phyloP scores from a whole-genome alignment of 2,329 filamentous ascomycete species.

The Uncinocarpus reesii region DNA sequence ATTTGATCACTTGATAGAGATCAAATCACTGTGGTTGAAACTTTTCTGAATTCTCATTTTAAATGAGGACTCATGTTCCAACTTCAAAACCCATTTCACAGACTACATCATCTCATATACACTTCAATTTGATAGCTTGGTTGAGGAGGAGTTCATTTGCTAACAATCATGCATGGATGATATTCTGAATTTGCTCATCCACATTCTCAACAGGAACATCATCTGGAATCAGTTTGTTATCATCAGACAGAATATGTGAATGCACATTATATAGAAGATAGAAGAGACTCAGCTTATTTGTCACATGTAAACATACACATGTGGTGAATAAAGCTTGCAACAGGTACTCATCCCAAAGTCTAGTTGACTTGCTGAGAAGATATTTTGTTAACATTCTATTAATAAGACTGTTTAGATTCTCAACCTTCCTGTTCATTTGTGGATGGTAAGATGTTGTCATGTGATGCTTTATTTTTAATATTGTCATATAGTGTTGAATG shows the following conservation, averaged over 20 bases:
- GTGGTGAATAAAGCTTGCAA: background rate
- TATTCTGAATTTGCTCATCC: background rate
- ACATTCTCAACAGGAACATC: background rate
- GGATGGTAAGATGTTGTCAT: slow-evolving; percentile 4
- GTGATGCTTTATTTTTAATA: background rate
- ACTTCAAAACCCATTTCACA: background rate
- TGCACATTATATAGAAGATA: background rate
- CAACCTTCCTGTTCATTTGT: slow-evolving; percentile 5
- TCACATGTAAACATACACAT: background rate
- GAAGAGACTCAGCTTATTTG: background rate
- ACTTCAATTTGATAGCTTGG: background rate
- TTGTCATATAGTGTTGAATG: slow-evolving; percentile 1
- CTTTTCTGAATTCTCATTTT: slow-evolving; percentile 1
- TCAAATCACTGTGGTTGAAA: slow-evolving; percentile 2
- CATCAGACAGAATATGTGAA: background rate
- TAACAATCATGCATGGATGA: background rate
- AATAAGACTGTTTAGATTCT: slow-evolving; percentile 4
- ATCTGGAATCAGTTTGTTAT: background rate
- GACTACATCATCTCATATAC: background rate
- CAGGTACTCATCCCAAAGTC: slow-evolving; percentile 5
- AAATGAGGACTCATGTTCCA: background rate
- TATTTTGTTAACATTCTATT: background rate
- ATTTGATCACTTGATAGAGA: slow-evolving; percentile 3
- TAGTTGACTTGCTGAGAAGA: slow-evolving; percentile 2
- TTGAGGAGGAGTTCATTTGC: slow-evolving; percentile 8